Evolutionary conservation across 2,329 filamentous ascomycete species (phyloP), one percentile per base, ranked within the genome.

Genomic region (Beauveria medogensis): DNA sequence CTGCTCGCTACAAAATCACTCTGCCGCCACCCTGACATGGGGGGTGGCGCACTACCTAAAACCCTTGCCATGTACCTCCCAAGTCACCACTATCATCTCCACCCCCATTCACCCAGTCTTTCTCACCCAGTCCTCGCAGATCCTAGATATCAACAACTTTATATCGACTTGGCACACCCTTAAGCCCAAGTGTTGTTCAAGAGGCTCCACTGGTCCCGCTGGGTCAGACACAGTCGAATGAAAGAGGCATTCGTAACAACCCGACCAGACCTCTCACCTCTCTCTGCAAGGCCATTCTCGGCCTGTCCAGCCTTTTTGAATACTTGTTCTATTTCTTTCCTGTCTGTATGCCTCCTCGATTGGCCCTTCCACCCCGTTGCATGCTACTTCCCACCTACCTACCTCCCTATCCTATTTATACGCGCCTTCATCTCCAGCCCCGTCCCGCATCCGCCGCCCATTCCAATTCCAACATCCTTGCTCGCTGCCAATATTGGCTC

Each of bases 151-250:
- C 8, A 37, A 51, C 28, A 58, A 74, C 72, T 69, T 71, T 67
- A 65, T 65, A 67, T 69, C 63, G 72, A 75, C 73, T 63, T 71
- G 53, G 20, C 43, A 50, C 64, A 71, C 65, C 70, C 68, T 71
- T 66, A 63, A 69, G 68, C 66, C 54, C 64, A 63, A 68, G 69
- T 69, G 69, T 65, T 69, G 71, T 71, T 68, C 68, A 64, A 69
- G 70, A 70, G 34, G 28, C 70, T 69, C 71, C 72, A 73, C 70
- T 66, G 67, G 69, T 67, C 71, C 71, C 71, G 72, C 69, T 71
- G 69, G 34, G 71, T 73, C 72, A 72, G 70, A 70, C 71, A 72
- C 71, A 70, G 72, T 69, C 73, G 67, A 59, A 72, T 71, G 70
- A 72, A 68, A 69, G 58, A 70, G 70, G 71, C 66, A 72, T 73